These are phyloP conservation scores for Tetradesmus obliquus DNA, from an alignment of 139 green algal species.

Conservation along the genomic window DNA sequence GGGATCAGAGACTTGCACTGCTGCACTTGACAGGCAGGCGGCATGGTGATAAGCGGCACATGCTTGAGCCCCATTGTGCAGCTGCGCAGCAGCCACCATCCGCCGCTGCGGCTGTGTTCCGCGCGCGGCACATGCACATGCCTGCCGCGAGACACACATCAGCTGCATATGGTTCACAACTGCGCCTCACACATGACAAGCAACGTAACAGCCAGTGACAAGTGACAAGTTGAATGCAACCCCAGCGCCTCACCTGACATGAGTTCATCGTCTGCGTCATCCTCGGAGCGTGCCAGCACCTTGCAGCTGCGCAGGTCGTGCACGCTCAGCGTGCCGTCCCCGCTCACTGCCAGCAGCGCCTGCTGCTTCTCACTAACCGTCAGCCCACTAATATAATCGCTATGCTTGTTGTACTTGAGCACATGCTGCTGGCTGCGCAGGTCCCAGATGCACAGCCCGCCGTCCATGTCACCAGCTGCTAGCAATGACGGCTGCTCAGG, in stretches of 20 bases:
- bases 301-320: constrained; percentile 68
- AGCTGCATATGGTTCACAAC: background rate
- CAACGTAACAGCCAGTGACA: no score
- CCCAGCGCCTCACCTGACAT: constrained; percentile 60
- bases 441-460: constrained; percentile 88
- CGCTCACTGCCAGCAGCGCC: constrained; percentile 76
- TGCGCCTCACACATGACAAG: no score
- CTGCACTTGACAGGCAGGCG: no score
- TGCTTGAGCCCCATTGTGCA: no score
- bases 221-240: constrained; percentile 54
- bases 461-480: constrained; percentile 83
- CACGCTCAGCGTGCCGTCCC: constrained; percentile 87
- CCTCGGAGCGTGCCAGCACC: constrained; percentile 74
- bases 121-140: background rate
- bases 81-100: no score
- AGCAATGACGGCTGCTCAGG: constrained; percentile 41
- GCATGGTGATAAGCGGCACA: no score
- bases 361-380: constrained; percentile 48
- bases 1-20: background rate
- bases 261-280: constrained; percentile 94
- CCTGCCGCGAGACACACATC: background rate
- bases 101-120: no score
- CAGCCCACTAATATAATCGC: constrained; percentile 84
- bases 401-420: constrained; percentile 71
- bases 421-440: constrained; percentile 52